These are phyloP conservation scores for Apiotrichum sp. DNA, from an alignment of 1,284 basidiomycete genomes.

Conservation along the genomic window DNA sequence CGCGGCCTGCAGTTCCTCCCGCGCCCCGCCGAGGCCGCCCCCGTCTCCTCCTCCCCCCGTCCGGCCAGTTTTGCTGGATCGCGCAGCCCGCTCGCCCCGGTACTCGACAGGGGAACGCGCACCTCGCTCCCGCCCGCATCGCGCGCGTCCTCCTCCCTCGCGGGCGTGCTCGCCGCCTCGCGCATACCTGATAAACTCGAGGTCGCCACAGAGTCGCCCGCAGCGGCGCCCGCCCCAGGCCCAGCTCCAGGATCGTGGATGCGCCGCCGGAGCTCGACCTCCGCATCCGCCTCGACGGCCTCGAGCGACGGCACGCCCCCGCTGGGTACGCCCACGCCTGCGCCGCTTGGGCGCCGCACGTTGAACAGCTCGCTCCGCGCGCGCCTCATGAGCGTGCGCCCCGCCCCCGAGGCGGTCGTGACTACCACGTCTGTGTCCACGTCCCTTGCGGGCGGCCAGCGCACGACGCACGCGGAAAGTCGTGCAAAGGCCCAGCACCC, in stretches of 20 bases:
- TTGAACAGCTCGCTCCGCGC: background rate
- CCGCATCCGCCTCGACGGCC: background rate
- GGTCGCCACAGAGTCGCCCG: background rate
- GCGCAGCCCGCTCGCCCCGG: background rate
- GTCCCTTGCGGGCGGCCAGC: background rate
- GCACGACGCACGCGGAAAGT: background rate
- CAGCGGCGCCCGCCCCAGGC: background rate
- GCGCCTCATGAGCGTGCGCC: background rate
- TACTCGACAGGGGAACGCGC: background rate
- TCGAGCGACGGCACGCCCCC: background rate
- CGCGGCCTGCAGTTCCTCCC: slow-evolving; percentile 15
- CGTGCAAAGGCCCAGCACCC: too few relatives aligned
- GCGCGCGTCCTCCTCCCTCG: background rate
- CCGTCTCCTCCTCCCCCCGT: background rate
- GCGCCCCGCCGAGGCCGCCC: background rate
- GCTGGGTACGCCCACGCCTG: background rate
- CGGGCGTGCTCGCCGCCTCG: background rate
- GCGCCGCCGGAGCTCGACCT: background rate
- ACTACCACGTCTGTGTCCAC: slow-evolving; percentile 1
- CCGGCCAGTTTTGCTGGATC: background rate
- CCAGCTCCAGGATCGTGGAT: too few relatives aligned
- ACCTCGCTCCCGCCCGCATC: background rate
- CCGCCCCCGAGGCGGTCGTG: background rate
- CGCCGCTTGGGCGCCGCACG: background rate
- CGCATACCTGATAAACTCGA: background rate